Percentiles rank a stretch among this genome's conserved stretches.
phyloP scores from a whole-genome alignment of 2,329 filamentous ascomycete genomes.

The Zalaria sp. region DNA sequence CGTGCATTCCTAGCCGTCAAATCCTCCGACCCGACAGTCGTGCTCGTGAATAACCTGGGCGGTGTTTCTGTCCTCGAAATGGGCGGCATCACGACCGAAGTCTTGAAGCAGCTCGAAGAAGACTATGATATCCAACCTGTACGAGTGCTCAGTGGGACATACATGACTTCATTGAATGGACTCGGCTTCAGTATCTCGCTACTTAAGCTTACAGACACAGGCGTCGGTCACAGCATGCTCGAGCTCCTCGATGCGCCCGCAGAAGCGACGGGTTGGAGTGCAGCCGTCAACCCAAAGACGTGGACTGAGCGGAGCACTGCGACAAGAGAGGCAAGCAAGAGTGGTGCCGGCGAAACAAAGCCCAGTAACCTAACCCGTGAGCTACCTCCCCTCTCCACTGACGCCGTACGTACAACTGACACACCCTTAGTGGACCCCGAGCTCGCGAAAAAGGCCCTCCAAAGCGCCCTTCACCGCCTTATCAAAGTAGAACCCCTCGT shows the following conservation, averaged over 20 bases:
- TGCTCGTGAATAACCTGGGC: slow-evolving; percentile 64
- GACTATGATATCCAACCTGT: slow-evolving; percentile 47
- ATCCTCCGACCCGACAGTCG: slow-evolving; percentile 46
- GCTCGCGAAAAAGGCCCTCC: slow-evolving; percentile 37
- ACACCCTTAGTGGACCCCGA: slow-evolving; percentile 33
- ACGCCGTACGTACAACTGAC: background rate
- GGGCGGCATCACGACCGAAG: slow-evolving; percentile 56
- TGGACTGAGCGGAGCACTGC: slow-evolving; percentile 38
- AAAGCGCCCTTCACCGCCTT: slow-evolving; percentile 43
- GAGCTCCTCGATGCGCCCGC: slow-evolving; percentile 54
- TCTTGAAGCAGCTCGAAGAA: slow-evolving; percentile 44
- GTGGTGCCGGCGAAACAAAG: slow-evolving; percentile 22
- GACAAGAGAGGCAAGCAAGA: slow-evolving; percentile 23
- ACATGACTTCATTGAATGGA: slow-evolving; percentile 59
- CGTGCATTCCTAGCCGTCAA: slow-evolving; percentile 54
- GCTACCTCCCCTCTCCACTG: slow-evolving; percentile 9
- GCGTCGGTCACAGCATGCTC: slow-evolving; percentile 47
- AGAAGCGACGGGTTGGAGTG: slow-evolving; percentile 54
- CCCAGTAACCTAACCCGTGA: slow-evolving; percentile 39
- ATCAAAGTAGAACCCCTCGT: slow-evolving; percentile 51
- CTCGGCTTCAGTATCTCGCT: slow-evolving; percentile 58
- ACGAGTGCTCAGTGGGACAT: slow-evolving; percentile 50
- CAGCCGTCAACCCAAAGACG: slow-evolving; percentile 42
- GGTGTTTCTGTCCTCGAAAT: slow-evolving; percentile 60
- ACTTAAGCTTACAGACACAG: slow-evolving; percentile 48